Evolutionary conservation across 768 basidiomycete species (phyloP), one percentile per base, ranked within the genome.

Genomic region (Phaffia tasmanica): DNA sequence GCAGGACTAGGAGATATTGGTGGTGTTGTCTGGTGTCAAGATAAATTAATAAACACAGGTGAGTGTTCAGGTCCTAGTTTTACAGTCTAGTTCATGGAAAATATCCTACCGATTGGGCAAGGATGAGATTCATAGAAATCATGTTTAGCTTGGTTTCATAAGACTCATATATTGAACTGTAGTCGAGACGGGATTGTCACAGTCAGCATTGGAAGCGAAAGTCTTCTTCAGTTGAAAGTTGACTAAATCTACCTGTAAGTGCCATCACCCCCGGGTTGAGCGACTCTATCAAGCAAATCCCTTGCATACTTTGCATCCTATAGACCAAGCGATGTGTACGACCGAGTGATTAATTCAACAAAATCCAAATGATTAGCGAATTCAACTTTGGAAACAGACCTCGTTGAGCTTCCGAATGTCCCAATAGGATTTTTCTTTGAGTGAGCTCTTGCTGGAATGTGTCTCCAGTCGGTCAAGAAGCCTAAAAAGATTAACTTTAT

Each of bases 111-210:
- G 59, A 61, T 9, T 46, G 8, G 0, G 66, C 66, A 15, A 67
- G 61, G 30, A 67, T 61, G 47, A 67, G 42, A n/a, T 47, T 29
- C 66, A 67, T 67, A 18, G 66, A 57, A n/a, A 67, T 63, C 56
- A 30, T 63, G 61, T 67, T 67, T 46, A 67, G 56, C 23, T 53
- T 47, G 27, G 53, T 23, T n/a, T 67, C 66, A 60, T 62, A 67
- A 32, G 62, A 42, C 5, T 54, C 61, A 19, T 62, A 48, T 2
- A 56, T 61, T 15, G 61, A 47, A 48, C 61, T 67, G 18, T 60
- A 50, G 1, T 62, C 63, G 27, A 6, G 32, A 42, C 35, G 7
- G 54, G 18, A n/a, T 5, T n/a, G 3, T 8, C 32, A 23, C 1
- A 30, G 46, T 11, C 1, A 18, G 42, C 47, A 23, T 21, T n/a